phyloP scores from a whole-genome alignment of 768 basidiomycete genomes.

The Naganishia vaughanmartiniae region DNA sequence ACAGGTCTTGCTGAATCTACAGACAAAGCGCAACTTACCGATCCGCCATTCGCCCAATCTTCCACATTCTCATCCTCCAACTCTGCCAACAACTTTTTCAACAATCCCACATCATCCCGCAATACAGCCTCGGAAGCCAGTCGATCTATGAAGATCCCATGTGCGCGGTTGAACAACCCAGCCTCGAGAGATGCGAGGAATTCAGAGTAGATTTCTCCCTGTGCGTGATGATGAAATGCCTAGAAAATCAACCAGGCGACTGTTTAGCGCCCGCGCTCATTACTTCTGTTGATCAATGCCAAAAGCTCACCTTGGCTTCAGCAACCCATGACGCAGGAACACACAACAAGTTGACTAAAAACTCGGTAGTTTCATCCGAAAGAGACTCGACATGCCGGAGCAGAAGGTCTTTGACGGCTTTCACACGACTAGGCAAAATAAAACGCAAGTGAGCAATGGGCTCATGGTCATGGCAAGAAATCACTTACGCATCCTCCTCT shows the following conservation, averaged over 20 bases:
- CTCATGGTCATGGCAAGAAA: neutral
- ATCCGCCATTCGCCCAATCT: conserved; percentile 79
- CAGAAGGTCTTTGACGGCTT: conserved; percentile 76
- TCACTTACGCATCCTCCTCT: conserved; percentile 68
- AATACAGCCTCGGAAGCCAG: conserved; percentile 85
- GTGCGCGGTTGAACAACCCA: conserved; percentile 68
- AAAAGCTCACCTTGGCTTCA: conserved; percentile 71
- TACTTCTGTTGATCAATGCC: too few species aligned
- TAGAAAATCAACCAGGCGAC: conserved; percentile 43
- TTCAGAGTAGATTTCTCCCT: conserved; percentile 66
- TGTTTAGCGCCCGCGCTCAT: conserved; percentile 2
- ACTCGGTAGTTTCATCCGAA: conserved; percentile 37
- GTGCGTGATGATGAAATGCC: conserved; percentile 67
- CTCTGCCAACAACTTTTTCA: conserved; percentile 66
- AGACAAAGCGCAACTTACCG: conserved; percentile 56
- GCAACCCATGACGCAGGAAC: conserved; percentile 85
- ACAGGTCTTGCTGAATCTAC: too few species aligned
- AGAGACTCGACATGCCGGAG: conserved; percentile 55
- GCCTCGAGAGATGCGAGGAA: conserved; percentile 75
- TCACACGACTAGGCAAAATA: conserved; percentile 63
- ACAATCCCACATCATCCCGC: conserved; percentile 62
- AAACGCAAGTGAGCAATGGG: neutral
- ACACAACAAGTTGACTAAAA: conserved; percentile 66
- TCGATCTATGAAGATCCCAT: conserved; percentile 77
- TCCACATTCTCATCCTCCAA: conserved; percentile 64